Base-by-base conservation (phyloP, 164 flowering plant genomes). In the Akebia trifoliata region DNA sequence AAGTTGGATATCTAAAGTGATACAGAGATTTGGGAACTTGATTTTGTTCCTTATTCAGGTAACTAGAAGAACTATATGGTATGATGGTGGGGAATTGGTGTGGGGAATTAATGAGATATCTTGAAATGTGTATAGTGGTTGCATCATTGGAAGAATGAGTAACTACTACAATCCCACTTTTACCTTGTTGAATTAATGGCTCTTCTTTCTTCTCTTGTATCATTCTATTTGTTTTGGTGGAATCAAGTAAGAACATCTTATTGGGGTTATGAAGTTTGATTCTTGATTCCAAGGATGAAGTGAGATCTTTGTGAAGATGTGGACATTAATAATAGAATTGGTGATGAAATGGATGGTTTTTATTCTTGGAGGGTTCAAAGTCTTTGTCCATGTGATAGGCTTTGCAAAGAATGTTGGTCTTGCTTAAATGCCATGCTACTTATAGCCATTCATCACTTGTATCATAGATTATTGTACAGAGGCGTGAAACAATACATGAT, bases 11-110 rank as follows among this genome's bases (percentile, higher is more conserved):
- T 47, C 38, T 60, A 60, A 62, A 60, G 64, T 59, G 64, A 64
- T 48, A 49, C n/a, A n/a, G n/a, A n/a, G n/a, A n/a, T n/a, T 48
- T 59, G 60, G 79, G 74, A 72, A 75, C 64, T 64, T 69, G 69
- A 60, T 66, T 55, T 48, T 59, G 30, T 60, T 47, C 64, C 63
- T 60, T 59, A 38, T 63, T 59, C 53, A 49, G 54, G 63, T 40
- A 43, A 11, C 20, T 9, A 28, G 26, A 29, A 18, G 28, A n/a
- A n/a, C n/a, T n/a, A n/a, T 26, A 17, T 12, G n/a, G n/a, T n/a
- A n/a, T n/a, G n/a, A n/a, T n/a, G n/a, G n/a, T n/a, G n/a, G 59
- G 48, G 18, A 68, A 36, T 50, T 51, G 61, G 37, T 24, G 51
- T n/a, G n/a, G n/a, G 29, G 32, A 56, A 65, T 50, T 39, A 67